Conservation (phyloP, 805 yeast species). For the Lipomyces spencermartinsiae region DNA sequence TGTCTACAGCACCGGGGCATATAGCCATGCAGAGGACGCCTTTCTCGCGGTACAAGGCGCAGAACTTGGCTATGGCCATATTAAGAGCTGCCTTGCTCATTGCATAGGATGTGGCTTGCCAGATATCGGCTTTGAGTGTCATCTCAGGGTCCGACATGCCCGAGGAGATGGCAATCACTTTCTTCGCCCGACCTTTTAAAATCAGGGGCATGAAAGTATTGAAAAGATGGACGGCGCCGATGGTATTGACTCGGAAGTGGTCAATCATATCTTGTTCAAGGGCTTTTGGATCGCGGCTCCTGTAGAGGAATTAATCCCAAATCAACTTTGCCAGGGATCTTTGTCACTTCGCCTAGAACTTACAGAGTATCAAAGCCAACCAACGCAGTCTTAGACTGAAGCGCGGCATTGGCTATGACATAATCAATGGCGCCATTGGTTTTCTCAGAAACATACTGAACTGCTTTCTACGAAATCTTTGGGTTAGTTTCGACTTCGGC, state of each 20-base stretch:
- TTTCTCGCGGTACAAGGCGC: background rate
- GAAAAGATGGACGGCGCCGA: background rate
- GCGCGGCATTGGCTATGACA: background rate
- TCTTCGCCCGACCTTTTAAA: background rate
- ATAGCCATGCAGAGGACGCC: background rate
- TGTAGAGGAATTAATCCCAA: too few relatives aligned
- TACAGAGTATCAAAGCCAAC: too few relatives aligned
- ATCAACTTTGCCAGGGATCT: too few relatives aligned
- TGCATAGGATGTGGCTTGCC: background rate
- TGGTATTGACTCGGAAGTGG: background rate
- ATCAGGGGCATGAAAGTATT: background rate
- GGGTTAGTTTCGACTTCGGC: background rate
- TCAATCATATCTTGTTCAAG: background rate
- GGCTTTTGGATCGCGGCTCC: too few relatives aligned
- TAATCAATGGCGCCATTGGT: background rate
- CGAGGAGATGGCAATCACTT: background rate
- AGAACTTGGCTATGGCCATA: background rate
- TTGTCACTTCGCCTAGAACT: too few relatives aligned
- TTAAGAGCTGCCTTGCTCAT: background rate
- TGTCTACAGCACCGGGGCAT: background rate
- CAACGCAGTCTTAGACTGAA: too few relatives aligned
- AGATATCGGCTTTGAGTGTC: background rate
- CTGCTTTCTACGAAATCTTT: background rate
- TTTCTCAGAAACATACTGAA: background rate
- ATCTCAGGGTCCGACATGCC: background rate